These are phyloP conservation scores for Flaveria floridana DNA, from an alignment of 140 eudicot species.

Conservation along the genomic window DNA sequence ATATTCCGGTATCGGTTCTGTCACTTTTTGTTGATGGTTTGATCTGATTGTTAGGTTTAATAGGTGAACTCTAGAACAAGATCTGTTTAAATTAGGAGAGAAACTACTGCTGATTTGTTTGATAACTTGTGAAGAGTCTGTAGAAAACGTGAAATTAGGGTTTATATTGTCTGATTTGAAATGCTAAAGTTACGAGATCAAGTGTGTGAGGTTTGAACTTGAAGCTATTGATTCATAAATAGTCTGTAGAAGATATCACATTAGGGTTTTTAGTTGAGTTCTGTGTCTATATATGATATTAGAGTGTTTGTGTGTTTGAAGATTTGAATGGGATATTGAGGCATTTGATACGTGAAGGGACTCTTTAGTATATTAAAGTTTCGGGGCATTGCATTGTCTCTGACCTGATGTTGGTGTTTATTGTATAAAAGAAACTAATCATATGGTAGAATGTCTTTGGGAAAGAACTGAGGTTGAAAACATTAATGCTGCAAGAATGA, in stretches of 20 bases:
- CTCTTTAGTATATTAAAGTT: conserved; percentile 2
- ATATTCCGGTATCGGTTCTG: conserved; percentile 66
- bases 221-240: neutral
- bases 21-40: conserved; percentile 16
- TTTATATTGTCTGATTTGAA: conserved; percentile 20
- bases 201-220: neutral
- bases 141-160: conserved; percentile 9
- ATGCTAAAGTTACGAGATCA: neutral
- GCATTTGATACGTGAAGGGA: neutral
- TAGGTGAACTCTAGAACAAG: conserved; percentile 9
- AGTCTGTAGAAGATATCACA: neutral
- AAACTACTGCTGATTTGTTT: neutral
- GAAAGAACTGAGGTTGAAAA: neutral
- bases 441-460: neutral
- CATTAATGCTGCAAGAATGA: neutral
- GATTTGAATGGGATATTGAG: conserved; percentile 13
- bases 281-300: neutral
- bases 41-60: conserved; percentile 19
- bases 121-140: neutral
- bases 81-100: conserved; percentile 9
- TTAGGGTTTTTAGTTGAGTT: neutral
- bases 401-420: neutral
- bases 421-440: neutral
- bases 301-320: neutral
- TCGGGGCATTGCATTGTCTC: neutral